These are phyloP conservation scores for Calvatia gigantea DNA, from an alignment of 768 basidiomycete genomes.

Conservation along the genomic window DNA sequence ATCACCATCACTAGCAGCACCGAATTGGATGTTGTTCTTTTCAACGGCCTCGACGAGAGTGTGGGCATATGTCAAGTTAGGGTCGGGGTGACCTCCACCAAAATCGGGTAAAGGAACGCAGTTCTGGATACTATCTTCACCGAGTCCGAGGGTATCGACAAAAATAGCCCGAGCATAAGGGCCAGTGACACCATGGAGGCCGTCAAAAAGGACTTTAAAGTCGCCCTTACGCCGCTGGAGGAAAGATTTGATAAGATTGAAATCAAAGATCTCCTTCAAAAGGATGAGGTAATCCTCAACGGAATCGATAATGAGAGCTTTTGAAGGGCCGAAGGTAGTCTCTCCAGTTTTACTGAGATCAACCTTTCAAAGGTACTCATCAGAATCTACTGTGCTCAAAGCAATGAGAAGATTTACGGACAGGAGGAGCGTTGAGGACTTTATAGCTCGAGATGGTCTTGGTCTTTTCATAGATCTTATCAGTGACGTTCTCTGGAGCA, in stretches of 20 bases:
- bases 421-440: slow-evolving; percentile 71
- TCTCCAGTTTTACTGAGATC: slow-evolving; percentile 84
- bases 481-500: slow-evolving; percentile 93
- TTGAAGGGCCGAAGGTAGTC: slow-evolving; percentile 73
- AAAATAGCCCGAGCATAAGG: slow-evolving; percentile 92
- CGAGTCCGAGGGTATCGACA: slow-evolving; percentile 76
- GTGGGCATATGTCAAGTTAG: slow-evolving; percentile 97
- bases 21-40: slow-evolving; percentile 79
- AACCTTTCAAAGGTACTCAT: slow-evolving; percentile 41
- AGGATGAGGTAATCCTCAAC: slow-evolving; percentile 85
- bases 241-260: slow-evolving; percentile 88
- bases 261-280: slow-evolving; percentile 91
- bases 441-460: slow-evolving; percentile 87
- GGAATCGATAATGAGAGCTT: slow-evolving; percentile 91
- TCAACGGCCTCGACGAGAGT: slow-evolving; percentile 92
- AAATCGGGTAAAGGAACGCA: slow-evolving; percentile 91
- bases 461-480: slow-evolving; percentile 90
- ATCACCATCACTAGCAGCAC: slow-evolving; percentile 96
- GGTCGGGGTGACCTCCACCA: slow-evolving; percentile 97
- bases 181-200: slow-evolving; percentile 94
- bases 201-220: slow-evolving; percentile 92
- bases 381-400: slow-evolving; percentile 1
- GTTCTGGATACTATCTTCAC: slow-evolving; percentile 82
- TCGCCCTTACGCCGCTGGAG: slow-evolving; percentile 62
- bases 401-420: slow-evolving; percentile 32